phyloP scores from a whole-genome alignment of 2,329 filamentous ascomycete genomes.

The Fusarium anthophilum region DNA sequence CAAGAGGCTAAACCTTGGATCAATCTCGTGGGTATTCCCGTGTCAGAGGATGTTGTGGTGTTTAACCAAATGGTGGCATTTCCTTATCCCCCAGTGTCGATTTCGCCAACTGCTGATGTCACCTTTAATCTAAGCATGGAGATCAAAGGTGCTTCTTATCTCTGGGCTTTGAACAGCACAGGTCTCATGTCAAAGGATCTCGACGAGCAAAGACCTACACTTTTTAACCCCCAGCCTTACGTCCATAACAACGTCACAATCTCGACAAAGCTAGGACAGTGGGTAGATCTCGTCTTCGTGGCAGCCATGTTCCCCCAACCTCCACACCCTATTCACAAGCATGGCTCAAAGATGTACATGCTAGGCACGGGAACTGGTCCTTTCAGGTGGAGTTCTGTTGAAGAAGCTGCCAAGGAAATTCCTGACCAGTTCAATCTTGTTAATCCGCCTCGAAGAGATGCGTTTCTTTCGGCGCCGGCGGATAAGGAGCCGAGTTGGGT shows the following conservation, averaged over 20 bases:
- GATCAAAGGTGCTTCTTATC: slow-evolving; percentile 55
- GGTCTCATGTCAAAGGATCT: slow-evolving; percentile 52
- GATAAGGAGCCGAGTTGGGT: slow-evolving; percentile 50
- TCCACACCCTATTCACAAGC: slow-evolving; percentile 70
- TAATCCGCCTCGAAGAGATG: slow-evolving; percentile 63
- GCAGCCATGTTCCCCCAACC: slow-evolving; percentile 56
- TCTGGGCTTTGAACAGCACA: slow-evolving; percentile 63
- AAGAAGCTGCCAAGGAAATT: slow-evolving; percentile 57
- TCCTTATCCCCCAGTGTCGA: slow-evolving; percentile 58
- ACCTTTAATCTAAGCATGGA: slow-evolving; percentile 56
- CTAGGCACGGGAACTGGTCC: slow-evolving; percentile 61
- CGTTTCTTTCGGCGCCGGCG: slow-evolving; percentile 40
- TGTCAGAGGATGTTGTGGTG: slow-evolving; percentile 52
- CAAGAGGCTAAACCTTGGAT: slow-evolving; percentile 55
- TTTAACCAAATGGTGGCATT: slow-evolving; percentile 55
- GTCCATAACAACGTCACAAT: slow-evolving; percentile 58
- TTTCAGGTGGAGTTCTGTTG: slow-evolving; percentile 63
- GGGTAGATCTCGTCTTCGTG: slow-evolving; percentile 66
- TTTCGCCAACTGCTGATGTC: slow-evolving; percentile 54
- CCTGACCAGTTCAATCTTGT: slow-evolving; percentile 66
- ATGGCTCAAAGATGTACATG: slow-evolving; percentile 67
- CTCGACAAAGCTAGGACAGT: slow-evolving; percentile 56
- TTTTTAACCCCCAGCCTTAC: slow-evolving; percentile 54
- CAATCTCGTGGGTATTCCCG: slow-evolving; percentile 57
- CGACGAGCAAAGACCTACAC: slow-evolving; percentile 52